Evolutionary conservation across 768 basidiomycete genomes (phyloP).

Genomic region (Tricholoma bakamatsutake): DNA sequence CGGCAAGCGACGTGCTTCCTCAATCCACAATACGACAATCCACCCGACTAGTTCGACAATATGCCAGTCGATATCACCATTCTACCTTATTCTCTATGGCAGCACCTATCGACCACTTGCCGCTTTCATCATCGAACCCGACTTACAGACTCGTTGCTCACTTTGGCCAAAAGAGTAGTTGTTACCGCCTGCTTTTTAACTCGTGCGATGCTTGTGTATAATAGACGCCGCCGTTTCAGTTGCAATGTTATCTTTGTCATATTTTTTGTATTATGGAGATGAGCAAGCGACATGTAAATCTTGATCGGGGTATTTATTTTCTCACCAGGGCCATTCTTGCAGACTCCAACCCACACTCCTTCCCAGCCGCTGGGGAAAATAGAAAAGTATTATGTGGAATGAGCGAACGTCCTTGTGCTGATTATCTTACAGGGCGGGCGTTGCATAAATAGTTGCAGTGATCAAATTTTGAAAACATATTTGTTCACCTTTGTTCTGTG

Average conservation of each 20-base stretch:
- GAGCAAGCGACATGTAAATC: too few relatives aligned
- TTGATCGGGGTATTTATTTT: too few relatives aligned
- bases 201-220: not conserved
- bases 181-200: not conserved
- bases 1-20: not conserved
- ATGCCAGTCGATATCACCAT: constrained; percentile 15
- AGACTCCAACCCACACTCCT: too few relatives aligned
- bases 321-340: too few relatives aligned
- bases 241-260: not conserved
- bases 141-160: constrained; percentile 1
- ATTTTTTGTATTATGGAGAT: not conserved
- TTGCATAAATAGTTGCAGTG: constrained; percentile 2
- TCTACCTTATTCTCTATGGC: constrained; percentile 17
- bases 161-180: not conserved
- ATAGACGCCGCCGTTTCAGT: not conserved
- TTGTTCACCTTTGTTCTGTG: too few relatives aligned
- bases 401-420: too few relatives aligned
- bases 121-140: not conserved
- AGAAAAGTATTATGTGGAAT: too few relatives aligned
- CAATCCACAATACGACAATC: not conserved
- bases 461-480: not conserved
- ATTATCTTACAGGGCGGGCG: too few relatives aligned
- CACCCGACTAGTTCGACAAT: constrained; percentile 12
- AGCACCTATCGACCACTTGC: constrained; percentile 12
- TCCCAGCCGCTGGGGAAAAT: too few relatives aligned